A percentile compares a stretch with the other conserved stretches of the same genome.
phyloP scores from a whole-genome alignment of 75 land plant species.

The Picea glauca region DNA sequence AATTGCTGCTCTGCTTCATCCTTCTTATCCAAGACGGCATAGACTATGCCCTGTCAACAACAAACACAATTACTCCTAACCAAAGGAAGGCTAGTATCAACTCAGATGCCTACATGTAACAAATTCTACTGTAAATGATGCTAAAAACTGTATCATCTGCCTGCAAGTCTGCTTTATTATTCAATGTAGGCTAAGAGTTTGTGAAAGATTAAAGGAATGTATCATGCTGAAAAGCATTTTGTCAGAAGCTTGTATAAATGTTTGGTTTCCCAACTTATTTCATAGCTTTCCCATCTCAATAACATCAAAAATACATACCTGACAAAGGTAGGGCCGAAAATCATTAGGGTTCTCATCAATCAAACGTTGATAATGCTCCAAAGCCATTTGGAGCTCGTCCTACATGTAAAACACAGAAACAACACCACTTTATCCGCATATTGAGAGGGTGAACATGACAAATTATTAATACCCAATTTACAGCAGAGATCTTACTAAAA shows the following conservation, averaged over 20 bases:
- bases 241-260: background rate
- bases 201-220: background rate
- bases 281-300: background rate
- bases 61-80: background rate
- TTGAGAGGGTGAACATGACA: background rate
- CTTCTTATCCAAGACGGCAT: constrained; percentile 56
- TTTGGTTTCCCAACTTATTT: no score
- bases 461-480: background rate
- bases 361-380: constrained; percentile 47
- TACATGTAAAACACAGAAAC: constrained; percentile 15
- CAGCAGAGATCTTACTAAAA: background rate
- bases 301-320: constrained; percentile 32
- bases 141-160: background rate
- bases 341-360: constrained; percentile 66
- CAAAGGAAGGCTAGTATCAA: background rate
- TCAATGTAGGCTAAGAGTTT: background rate
- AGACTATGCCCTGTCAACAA: constrained; percentile 64
- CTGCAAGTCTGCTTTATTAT: background rate
- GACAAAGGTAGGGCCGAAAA: constrained; percentile 81
- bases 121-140: background rate
- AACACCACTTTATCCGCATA: background rate
- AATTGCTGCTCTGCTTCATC: constrained; percentile 67
- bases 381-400: constrained; percentile 67
- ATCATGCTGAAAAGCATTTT: background rate
- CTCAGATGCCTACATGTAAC: background rate